Base-by-base conservation (phyloP, 352 stramenopile species). In the Phytophthora aleatoria region DNA sequence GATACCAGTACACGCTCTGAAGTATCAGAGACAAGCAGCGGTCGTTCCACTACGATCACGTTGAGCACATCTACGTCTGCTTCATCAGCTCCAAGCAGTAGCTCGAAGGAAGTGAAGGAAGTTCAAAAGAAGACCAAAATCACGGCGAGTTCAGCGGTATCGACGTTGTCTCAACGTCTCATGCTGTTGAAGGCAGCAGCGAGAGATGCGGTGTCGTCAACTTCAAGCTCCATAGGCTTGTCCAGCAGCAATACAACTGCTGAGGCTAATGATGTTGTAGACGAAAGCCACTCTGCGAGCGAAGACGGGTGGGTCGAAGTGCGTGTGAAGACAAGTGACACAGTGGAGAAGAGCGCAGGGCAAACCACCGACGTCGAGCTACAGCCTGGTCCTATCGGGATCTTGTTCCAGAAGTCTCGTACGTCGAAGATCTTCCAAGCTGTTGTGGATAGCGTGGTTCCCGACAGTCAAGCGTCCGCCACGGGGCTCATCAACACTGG, bases 241-340 rank as follows among this genome's bases (percentile, higher is more conserved):
- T 65, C 33, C 1, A 73, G 61, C 28, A 76, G 57, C 47, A 75
- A 53, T 10, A 50, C 30, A 6, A 41, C 55, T 33, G 47, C 47
- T 4, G 53, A 57, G 27, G 15, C 52, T 35, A 64, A 63, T n/a
- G 49, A 50, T 11, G n/a, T 62, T 5, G 61, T 73, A 0, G 70
- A 83, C 41, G 76, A 83, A 44, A 71, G 49, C 11, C 48, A 64
- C 15, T 48, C 75, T 13, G 67, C 83, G 11, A 71, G 70, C 3
- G 81, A 93, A 55, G 83, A 93, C 20, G 85, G 91, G 42, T 94
- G 85, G 87, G 77, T 95, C 8, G 79, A 93, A 69, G 84, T 92
- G 2, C 80, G 76, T 54, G 58, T 81, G 7, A 76, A 77, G 28
- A 86, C 69, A 26, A 69, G 61, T 31, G 77, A 92, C 47, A 72